Percentiles rank a stretch among this genome's conserved stretches.
These are phyloP conservation scores for Ceratobasidium sp. DNA, from an alignment of 1,284 basidiomycete species.

Conservation along the genomic window DNA sequence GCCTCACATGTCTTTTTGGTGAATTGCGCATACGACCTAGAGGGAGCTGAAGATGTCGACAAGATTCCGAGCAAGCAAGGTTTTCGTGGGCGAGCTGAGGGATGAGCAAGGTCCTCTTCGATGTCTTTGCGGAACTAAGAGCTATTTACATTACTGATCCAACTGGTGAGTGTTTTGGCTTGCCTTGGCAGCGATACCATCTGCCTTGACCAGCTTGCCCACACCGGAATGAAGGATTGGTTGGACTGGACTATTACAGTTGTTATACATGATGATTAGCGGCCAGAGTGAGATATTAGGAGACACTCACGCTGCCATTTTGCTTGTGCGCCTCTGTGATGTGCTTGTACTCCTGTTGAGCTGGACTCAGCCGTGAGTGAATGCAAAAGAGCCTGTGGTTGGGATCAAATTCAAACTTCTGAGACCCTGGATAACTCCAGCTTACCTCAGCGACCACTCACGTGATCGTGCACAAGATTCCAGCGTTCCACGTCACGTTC, in stretches of 20 bases:
- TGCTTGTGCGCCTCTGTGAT: slow-evolving; percentile 1
- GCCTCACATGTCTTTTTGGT: slow-evolving; percentile 91
- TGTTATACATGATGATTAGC: slow-evolving; percentile 18
- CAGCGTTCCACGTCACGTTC: slow-evolving; percentile 35
- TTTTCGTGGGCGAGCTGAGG: slow-evolving; percentile 53
- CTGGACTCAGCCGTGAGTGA: slow-evolving; percentile 7
- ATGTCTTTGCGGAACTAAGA: slow-evolving; percentile 31
- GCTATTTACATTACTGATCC: slow-evolving; percentile 61
- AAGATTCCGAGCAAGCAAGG: slow-evolving; percentile 94
- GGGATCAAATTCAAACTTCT: slow-evolving; percentile 36
- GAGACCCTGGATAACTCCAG: slow-evolving; percentile 19
- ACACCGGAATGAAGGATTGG: slow-evolving; percentile 59
- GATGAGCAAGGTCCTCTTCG: slow-evolving; percentile 7
- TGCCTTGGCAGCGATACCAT: slow-evolving; percentile 73
- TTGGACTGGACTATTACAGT: slow-evolving; percentile 17
- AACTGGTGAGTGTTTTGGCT: slow-evolving; percentile 62
- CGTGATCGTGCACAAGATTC: slow-evolving; percentile 25
- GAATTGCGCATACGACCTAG: slow-evolving; percentile 92
- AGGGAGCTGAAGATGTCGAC: slow-evolving; percentile 86
- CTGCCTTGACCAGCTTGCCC: slow-evolving; percentile 79
- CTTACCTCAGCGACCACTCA: not conserved
- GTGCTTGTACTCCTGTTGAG: slow-evolving; percentile 12
- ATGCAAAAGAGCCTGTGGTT: not conserved
- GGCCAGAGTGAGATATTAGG: not conserved
- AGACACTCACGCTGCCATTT: slow-evolving; percentile 32